Evolutionary conservation across 176 grass and related monocot species (phyloP).

Genomic region (Carex cristatella): DNA sequence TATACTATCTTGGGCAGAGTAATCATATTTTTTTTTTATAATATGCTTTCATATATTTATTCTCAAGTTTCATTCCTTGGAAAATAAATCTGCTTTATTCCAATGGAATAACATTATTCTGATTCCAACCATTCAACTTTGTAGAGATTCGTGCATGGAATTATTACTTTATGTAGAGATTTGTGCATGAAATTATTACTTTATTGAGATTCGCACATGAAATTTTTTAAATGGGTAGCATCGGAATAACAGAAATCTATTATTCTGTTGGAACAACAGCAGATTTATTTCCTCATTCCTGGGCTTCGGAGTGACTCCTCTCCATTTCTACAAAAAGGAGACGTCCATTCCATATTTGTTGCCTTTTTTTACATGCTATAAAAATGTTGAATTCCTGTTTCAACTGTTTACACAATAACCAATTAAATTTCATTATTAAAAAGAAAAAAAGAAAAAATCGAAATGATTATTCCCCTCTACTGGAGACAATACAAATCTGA

Average conservation of each 20-base stretch:
- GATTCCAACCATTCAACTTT: too few relatives aligned
- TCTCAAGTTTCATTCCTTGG: constrained; percentile 5
- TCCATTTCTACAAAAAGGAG: background rate
- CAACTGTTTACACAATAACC: background rate
- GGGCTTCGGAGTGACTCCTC: background rate
- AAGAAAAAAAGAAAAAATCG: background rate
- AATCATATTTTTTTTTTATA: background rate
- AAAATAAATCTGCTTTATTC: background rate
- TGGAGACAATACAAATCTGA: background rate
- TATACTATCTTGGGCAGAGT: constrained; percentile 16
- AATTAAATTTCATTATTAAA: background rate
- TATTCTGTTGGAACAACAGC: too few relatives aligned
- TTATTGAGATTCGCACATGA: too few relatives aligned
- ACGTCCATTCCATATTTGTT: background rate
- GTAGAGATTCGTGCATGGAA: too few relatives aligned
- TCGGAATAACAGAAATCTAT: too few relatives aligned
- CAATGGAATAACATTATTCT: too few relatives aligned
- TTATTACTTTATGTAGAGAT: too few relatives aligned
- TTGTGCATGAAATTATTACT: too few relatives aligned
- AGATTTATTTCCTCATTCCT: background rate
- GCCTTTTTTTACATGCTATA: background rate
- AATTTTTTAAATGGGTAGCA: too few relatives aligned
- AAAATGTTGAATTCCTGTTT: background rate
- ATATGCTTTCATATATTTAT: constrained; percentile 2
- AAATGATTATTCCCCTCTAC: background rate